Percentiles rank a stretch among this genome's conserved stretches.
phyloP scores from a whole-genome alignment of 202 grass and related monocot species.

The Zoysia matrella region DNA sequence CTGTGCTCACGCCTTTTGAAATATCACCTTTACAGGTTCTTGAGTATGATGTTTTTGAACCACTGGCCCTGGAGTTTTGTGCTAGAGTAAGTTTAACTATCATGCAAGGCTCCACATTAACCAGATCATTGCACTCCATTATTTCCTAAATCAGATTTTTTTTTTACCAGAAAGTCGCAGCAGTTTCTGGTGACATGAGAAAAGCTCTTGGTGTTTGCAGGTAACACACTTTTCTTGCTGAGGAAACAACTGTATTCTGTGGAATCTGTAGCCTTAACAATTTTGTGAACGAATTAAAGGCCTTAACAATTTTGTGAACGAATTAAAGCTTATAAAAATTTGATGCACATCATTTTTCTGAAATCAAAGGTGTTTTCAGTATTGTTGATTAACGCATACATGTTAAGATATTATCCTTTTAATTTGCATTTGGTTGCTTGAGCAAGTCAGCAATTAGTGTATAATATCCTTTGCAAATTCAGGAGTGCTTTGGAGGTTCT shows the following conservation, averaged over 20 bases:
- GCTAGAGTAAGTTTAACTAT: constrained; percentile 78
- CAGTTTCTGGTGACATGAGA: constrained; percentile 92
- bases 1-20: constrained; percentile 32
- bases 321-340: constrained; percentile 12
- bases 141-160: no score
- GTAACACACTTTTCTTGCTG: constrained; percentile 53
- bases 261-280: not conserved
- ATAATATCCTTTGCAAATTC: constrained; percentile 35
- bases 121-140: not conserved
- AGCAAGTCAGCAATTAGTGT: not conserved
- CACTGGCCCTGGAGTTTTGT: constrained; percentile 91
- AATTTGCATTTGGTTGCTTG: not conserved
- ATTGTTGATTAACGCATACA: not conserved
- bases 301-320: no score
- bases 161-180: constrained; percentile 81
- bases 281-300: not conserved
- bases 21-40: constrained; percentile 67
- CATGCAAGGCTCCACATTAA: not conserved
- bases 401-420: no score
- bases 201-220: constrained; percentile 93
- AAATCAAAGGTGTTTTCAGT: not conserved
- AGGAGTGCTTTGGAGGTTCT: constrained; percentile 95
- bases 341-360: not conserved
- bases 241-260: constrained; percentile 6
- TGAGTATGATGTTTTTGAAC: constrained; percentile 81